Evolutionary conservation across 768 basidiomycete genomes (phyloP).

Genomic region (Infundibulicybe gibba): DNA sequence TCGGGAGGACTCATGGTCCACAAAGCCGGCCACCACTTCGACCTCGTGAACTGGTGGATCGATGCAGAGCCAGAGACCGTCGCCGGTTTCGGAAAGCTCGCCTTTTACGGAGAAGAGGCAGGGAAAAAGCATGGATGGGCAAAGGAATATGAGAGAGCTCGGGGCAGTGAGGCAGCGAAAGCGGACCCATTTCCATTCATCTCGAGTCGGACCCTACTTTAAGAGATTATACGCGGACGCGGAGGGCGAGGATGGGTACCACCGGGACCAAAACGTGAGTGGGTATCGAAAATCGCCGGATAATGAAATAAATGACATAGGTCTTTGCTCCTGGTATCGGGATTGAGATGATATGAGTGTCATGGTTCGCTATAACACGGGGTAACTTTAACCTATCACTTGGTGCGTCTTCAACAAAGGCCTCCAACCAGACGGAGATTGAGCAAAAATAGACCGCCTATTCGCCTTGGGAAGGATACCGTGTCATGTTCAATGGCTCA

Average conservation of each 20-base stretch:
- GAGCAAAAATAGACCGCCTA: conserved; percentile 28
- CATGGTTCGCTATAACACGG: conserved; percentile 44
- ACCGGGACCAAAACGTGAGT: conserved; percentile 44
- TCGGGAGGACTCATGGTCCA: conserved; percentile 44
- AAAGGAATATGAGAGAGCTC: conserved; percentile 39
- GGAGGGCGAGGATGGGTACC: conserved; percentile 45
- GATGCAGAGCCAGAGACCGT: conserved; percentile 41
- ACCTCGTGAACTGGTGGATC: conserved; percentile 55
- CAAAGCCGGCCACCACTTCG: conserved; percentile 46
- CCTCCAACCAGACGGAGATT: not conserved
- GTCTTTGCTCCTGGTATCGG: conserved; percentile 36
- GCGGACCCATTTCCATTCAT: conserved; percentile 47
- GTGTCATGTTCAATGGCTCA: conserved; percentile 52
- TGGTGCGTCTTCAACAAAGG: conserved; percentile 22
- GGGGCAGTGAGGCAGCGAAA: conserved; percentile 37
- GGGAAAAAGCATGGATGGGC: conserved; percentile 45
- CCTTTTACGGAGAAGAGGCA: conserved; percentile 43
- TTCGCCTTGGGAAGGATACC: conserved; percentile 45
- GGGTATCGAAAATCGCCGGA: not conserved
- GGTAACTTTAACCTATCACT: conserved; percentile 49
- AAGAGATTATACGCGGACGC: conserved; percentile 44
- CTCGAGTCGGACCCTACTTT: conserved; percentile 38
- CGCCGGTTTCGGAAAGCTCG: conserved; percentile 41
- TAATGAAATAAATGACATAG: conserved; percentile 9
- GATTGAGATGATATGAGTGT: conserved; percentile 51